phyloP scores from a whole-genome alignment of 1,284 basidiomycete species.

The Moesziomyces globuligerus region DNA sequence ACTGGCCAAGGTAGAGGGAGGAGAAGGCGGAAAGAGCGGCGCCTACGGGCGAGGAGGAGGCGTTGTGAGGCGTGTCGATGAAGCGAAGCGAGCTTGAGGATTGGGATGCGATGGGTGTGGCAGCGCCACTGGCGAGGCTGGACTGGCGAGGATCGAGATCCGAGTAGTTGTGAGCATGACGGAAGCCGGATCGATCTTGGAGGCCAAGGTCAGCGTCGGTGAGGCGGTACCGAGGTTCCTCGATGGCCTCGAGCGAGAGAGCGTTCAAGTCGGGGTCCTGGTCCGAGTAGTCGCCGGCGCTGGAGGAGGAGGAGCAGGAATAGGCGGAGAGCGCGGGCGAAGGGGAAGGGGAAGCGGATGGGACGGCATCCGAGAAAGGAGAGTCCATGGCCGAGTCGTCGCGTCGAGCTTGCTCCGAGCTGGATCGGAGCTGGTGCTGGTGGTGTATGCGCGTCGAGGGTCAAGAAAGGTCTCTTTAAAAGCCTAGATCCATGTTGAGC shows the following conservation, averaged over 20 bases:
- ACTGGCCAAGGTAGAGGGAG: conserved; percentile 22
- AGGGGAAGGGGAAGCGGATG: conserved; percentile 38
- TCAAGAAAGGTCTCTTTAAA: too few species aligned
- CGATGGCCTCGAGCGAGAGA: conserved; percentile 47
- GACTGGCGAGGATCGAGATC: conserved; percentile 32
- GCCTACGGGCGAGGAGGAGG: conserved; percentile 13
- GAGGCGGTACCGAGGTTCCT: conserved; percentile 42
- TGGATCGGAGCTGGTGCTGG: conserved; percentile 6
- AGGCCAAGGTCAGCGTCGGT: neutral
- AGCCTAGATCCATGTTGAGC: too few species aligned
- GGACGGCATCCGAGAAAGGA: conserved; percentile 18
- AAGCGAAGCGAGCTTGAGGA: conserved; percentile 23
- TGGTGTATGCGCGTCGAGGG: conserved; percentile 13
- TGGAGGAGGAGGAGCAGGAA: conserved; percentile 42
- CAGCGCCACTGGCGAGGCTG: conserved; percentile 25
- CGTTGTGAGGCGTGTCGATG: conserved; percentile 5
- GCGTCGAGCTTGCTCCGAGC: too few species aligned
- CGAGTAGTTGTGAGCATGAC: conserved; percentile 3
- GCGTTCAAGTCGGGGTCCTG: conserved; percentile 41
- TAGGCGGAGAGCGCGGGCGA: conserved; percentile 53
- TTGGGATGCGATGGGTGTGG: conserved; percentile 36
- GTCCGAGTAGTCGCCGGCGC: conserved; percentile 34
- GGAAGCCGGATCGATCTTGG: neutral
- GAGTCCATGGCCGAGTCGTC: conserved; percentile 14
- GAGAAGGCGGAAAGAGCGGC: conserved; percentile 18